Evolutionary conservation across 768 basidiomycete genomes (phyloP).

Genomic region (Boletus subparvulus): DNA sequence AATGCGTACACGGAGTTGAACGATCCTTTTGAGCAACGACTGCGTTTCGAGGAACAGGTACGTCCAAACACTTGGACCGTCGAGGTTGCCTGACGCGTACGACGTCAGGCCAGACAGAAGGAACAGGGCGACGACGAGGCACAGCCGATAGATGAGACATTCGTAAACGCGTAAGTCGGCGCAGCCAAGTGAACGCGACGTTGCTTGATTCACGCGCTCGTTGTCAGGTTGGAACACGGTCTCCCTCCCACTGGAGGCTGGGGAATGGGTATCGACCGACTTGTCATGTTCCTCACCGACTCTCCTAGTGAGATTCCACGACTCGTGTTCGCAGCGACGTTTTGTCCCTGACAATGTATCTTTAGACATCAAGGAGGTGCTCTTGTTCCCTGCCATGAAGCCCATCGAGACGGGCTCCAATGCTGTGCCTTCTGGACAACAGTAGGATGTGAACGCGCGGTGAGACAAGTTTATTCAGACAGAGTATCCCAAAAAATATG

Average conservation of each 20-base stretch:
- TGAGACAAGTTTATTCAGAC: slow-evolving; percentile 27
- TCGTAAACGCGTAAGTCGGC: slow-evolving; percentile 80
- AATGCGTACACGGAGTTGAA: slow-evolving; percentile 99
- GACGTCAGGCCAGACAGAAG: slow-evolving; percentile 75
- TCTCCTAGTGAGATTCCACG: slow-evolving; percentile 67
- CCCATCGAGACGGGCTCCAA: slow-evolving; percentile 57
- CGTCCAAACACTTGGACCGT: neutral
- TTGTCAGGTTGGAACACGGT: slow-evolving; percentile 85
- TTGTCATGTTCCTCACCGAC: slow-evolving; percentile 98
- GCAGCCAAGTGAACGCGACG: neutral
- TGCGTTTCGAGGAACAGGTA: slow-evolving; percentile 94
- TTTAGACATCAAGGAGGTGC: slow-evolving; percentile 92
- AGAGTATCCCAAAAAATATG: neutral
- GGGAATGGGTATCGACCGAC: slow-evolving; percentile 93
- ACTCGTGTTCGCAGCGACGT: neutral
- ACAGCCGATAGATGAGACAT: slow-evolving; percentile 95
- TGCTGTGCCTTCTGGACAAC: slow-evolving; percentile 28
- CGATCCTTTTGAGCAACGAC: slow-evolving; percentile 94
- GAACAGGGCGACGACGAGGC: slow-evolving; percentile 97
- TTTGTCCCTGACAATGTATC: slow-evolving; percentile 2
- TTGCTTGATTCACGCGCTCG: neutral
- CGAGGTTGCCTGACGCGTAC: neutral
- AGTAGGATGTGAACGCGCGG: neutral
- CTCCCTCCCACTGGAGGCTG: slow-evolving; percentile 97
- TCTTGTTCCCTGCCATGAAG: slow-evolving; percentile 98